These are phyloP conservation scores for Picochlorum sp. DNA, from an alignment of 139 green algal species.

Conservation along the genomic window DNA sequence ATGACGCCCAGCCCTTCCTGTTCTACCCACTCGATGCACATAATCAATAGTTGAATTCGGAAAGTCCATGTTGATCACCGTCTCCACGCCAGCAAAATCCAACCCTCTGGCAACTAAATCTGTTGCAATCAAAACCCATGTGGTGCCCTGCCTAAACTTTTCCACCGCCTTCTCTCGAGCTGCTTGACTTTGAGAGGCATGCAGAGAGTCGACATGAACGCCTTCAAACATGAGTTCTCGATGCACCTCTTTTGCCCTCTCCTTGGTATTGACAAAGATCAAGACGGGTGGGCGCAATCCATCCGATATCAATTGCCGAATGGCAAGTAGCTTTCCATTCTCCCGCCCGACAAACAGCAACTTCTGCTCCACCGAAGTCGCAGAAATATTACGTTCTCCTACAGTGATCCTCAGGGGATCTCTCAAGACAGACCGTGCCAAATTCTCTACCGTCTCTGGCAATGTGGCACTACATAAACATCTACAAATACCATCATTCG, in stretches of 20 bases:
- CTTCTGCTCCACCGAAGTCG: constrained; percentile 63
- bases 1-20: constrained; percentile 47
- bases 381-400: constrained; percentile 58
- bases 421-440: constrained; percentile 74
- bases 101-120: constrained; percentile 78
- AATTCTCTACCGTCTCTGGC: constrained; percentile 72
- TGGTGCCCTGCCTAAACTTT: constrained; percentile 60
- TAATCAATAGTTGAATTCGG: constrained; percentile 77
- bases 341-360: constrained; percentile 90
- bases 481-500: constrained; percentile 31
- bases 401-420: constrained; percentile 82
- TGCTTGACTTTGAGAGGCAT: constrained; percentile 57
- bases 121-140: constrained; percentile 89
- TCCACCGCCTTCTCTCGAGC: constrained; percentile 58
- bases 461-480: constrained; percentile 88
- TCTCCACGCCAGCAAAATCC: constrained; percentile 81
- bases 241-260: constrained; percentile 68
- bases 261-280: constrained; percentile 85
- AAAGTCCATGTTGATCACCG: constrained; percentile 96
- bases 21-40: constrained; percentile 83
- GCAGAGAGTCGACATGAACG: constrained; percentile 74
- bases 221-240: constrained; percentile 81
- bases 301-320: constrained; percentile 74
- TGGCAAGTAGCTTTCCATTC: constrained; percentile 80
- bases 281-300: constrained; percentile 80